These are phyloP conservation scores for Phytophthora multivora DNA, from an alignment of 352 stramenopile genomes.

Conservation along the genomic window DNA sequence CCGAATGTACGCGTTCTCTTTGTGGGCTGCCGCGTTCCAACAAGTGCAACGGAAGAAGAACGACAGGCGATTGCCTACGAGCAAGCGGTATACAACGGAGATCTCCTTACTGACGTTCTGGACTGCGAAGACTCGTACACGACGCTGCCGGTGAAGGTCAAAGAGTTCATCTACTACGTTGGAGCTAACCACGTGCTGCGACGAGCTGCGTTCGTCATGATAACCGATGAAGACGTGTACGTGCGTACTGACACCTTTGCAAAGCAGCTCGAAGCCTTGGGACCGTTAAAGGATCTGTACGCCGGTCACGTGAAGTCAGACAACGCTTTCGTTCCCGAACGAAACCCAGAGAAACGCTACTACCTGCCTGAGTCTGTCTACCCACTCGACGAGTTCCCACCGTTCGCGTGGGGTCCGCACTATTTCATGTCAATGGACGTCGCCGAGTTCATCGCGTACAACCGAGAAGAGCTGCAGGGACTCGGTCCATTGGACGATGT, in stretches of 20 bases:
- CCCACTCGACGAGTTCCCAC: conserved; percentile 49
- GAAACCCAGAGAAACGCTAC: conserved; percentile 40
- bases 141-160: conserved; percentile 56
- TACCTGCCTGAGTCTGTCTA: conserved; percentile 51
- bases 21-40: conserved; percentile 27
- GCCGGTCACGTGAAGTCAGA: conserved; percentile 31
- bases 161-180: conserved; percentile 58
- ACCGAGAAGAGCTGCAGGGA: conserved; percentile 39
- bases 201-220: conserved; percentile 49
- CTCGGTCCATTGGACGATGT: conserved; percentile 65
- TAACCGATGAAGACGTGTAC: conserved; percentile 63
- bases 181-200: conserved; percentile 21
- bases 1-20: conserved; percentile 32
- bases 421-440: conserved; percentile 63
- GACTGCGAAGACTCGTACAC: conserved; percentile 62
- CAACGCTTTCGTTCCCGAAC: conserved; percentile 27
- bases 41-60: conserved; percentile 9
- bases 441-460: conserved; percentile 53
- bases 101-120: conserved; percentile 57
- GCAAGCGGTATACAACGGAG: conserved; percentile 32
- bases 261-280: conserved; percentile 11
- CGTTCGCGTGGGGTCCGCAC: conserved; percentile 57
- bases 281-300: conserved; percentile 29
- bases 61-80: conserved; percentile 38
- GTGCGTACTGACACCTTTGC: conserved; percentile 30